Evolutionary conservation across 2,329 filamentous ascomycete genomes (phyloP).

Genomic region (Aspergillus puulaauensis): DNA sequence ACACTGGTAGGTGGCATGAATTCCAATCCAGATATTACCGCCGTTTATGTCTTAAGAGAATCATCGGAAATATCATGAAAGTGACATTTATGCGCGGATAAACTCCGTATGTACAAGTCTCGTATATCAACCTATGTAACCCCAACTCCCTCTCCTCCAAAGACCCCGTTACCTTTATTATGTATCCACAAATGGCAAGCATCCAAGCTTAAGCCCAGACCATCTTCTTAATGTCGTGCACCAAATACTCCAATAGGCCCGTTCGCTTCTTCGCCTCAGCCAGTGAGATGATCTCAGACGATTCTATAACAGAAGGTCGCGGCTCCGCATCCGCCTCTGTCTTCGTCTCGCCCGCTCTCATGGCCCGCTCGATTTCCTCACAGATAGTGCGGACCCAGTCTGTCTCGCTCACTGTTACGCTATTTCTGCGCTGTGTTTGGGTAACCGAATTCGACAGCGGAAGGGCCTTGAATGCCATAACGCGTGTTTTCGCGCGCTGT

Average conservation of each 20-base stretch:
- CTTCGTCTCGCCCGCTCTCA: conserved; percentile 48
- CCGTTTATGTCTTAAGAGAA: background rate
- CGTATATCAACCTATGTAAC: background rate
- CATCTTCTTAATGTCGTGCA: conserved; percentile 88
- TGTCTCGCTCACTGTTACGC: conserved; percentile 42
- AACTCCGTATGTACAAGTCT: background rate
- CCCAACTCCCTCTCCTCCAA: background rate
- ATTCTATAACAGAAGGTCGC: conserved; percentile 44
- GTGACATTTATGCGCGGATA: background rate
- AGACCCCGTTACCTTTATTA: background rate
- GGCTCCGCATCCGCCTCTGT: conserved; percentile 29
- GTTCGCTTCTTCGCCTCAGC: conserved; percentile 85
- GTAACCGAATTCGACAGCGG: conserved; percentile 35
- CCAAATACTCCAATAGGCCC: conserved; percentile 79
- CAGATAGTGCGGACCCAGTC: conserved; percentile 66
- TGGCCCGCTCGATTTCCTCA: conserved; percentile 71
- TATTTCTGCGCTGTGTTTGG: conserved; percentile 15
- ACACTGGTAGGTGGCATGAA: background rate
- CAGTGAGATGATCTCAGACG: conserved; percentile 75
- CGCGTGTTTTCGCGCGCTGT: conserved; percentile 30
- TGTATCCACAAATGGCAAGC: background rate
- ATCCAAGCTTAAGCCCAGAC: conserved; percentile 67
- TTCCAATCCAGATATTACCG: background rate
- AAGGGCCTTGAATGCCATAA: conserved; percentile 46
- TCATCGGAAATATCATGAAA: background rate